Evolutionary conservation across 805 yeast genomes (phyloP).

Genomic region (Candida takata): DNA sequence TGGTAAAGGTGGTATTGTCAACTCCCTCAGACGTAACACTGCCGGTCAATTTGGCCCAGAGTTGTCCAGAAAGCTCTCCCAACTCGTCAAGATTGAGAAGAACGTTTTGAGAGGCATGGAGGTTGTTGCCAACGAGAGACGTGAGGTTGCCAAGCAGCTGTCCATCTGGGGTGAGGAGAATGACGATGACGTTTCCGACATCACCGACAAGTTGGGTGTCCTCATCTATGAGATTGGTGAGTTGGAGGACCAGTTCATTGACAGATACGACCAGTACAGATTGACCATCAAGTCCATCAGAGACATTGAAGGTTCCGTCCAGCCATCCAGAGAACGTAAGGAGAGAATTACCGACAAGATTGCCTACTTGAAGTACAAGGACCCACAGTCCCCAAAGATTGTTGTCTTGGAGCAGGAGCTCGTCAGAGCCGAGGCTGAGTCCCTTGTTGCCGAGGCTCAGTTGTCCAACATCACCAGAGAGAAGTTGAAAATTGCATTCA

Average conservation of each 20-base stretch:
- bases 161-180: conserved; percentile 84
- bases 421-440: conserved; percentile 89
- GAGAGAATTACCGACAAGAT: conserved; percentile 79
- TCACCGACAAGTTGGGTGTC: conserved; percentile 83
- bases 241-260: conserved; percentile 81
- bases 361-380: conserved; percentile 77
- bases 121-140: conserved; percentile 68
- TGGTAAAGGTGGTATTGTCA: conserved; percentile 64
- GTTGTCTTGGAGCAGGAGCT: conserved; percentile 79
- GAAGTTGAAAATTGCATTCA: conserved; percentile 76
- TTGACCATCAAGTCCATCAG: conserved; percentile 73
- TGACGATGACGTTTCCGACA: conserved; percentile 80
- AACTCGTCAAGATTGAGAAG: conserved; percentile 74
- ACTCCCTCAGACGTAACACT: conserved; percentile 58
- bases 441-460: conserved; percentile 88
- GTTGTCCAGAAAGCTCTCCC: conserved; percentile 65
- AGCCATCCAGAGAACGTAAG: conserved; percentile 83
- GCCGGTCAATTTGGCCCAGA: conserved; percentile 83
- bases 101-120: conserved; percentile 75
- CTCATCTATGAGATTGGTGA: conserved; percentile 78
- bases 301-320: conserved; percentile 82
- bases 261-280: conserved; percentile 81
- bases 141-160: conserved; percentile 76
- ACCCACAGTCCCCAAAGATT: conserved; percentile 75
- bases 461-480: conserved; percentile 83